Base-by-base conservation (phyloP, 1,284 basidiomycete genomes). In the Ceratobasidium sp. region DNA sequence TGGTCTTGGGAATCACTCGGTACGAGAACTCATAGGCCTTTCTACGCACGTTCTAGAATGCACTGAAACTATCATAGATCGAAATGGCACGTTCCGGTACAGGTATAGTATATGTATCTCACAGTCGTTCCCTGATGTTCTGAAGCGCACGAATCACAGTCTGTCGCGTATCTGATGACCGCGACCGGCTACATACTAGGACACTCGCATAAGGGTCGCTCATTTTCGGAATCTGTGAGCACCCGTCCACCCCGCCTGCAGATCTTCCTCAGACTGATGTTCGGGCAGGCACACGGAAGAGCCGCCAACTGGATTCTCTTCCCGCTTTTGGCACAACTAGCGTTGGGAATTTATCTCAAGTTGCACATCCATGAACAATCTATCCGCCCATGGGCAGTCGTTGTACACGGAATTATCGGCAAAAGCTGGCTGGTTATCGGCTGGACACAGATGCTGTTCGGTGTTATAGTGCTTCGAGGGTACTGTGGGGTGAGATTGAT, bases 321-420 rank as follows among this genome's bases (percentile, higher is more conserved):
- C 40, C 86, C 91, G 1, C 86, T 94, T 49, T 74, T 84, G 17
- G 75, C 82, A 1, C 96, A 98, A 79, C 82, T 91, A 7, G 76
- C 77, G 17, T 81, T 93, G 58, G 96, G 96, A 5, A 84, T 95
- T 70, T 98, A 97, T 79, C 88, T 98, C 72, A 98, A 96, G 79
- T 81, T 96, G 3, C 96, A 98, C 78, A 88, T 98, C 22, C 85
- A 95, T 72, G 93, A 98, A 79, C 82, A 83, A 72, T 85, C 85
- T 0, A 75, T 95, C 10, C 84, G 95, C 27, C 91, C 91, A 0
- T 90, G 85, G 74, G 85, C 90, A 6, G 90, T 94, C 13, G 79
- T 82, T 10, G 78, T 83, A 0, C 96, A 98, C 75, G 90, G 93
- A 0, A 74, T 93, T 17, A 79, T 98, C 2, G 96, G 96, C 20